Evolutionary conservation across 179 eudicot genomes (phyloP).

Genomic region (Silene coronaria): DNA sequence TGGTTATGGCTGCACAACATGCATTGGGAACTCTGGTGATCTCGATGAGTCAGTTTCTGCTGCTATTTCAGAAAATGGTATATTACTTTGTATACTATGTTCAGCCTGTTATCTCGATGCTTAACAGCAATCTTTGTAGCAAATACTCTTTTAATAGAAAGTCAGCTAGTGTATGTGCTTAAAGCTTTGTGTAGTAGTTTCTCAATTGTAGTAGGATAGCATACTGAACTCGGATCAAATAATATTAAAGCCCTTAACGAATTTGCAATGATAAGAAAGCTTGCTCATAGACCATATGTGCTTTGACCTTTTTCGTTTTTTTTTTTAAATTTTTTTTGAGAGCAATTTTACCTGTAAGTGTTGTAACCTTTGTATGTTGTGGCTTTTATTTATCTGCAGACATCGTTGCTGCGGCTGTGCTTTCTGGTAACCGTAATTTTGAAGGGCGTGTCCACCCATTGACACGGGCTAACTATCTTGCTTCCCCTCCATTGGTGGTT

Average conservation of each 20-base stretch:
- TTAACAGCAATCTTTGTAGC: neutral
- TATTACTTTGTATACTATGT: neutral
- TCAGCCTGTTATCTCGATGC: neutral
- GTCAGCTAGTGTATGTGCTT: neutral
- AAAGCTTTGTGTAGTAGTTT: neutral
- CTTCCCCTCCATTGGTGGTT: conserved; percentile 95
- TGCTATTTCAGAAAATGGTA: conserved; percentile 85
- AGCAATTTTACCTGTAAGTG: neutral
- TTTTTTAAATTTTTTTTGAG: no score
- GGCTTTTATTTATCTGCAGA: conserved; percentile 30
- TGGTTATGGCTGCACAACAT: conserved; percentile 98
- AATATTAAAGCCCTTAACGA: neutral
- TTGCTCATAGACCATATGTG: neutral
- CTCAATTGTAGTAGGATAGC: neutral
- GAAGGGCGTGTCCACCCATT: conserved; percentile 99
- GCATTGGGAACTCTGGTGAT: conserved; percentile 97
- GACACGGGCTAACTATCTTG: conserved; percentile 96
- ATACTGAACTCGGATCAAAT: neutral
- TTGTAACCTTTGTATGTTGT: neutral
- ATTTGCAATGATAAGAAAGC: neutral
- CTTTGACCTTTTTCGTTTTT: no score
- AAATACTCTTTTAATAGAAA: neutral
- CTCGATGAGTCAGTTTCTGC: conserved; percentile 88
- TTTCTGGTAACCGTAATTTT: conserved; percentile 96
- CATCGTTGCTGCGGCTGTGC: conserved; percentile 87